phyloP scores from a whole-genome alignment of 108 stramenopile genomes.

The Nannochloropsis oceanica region DNA sequence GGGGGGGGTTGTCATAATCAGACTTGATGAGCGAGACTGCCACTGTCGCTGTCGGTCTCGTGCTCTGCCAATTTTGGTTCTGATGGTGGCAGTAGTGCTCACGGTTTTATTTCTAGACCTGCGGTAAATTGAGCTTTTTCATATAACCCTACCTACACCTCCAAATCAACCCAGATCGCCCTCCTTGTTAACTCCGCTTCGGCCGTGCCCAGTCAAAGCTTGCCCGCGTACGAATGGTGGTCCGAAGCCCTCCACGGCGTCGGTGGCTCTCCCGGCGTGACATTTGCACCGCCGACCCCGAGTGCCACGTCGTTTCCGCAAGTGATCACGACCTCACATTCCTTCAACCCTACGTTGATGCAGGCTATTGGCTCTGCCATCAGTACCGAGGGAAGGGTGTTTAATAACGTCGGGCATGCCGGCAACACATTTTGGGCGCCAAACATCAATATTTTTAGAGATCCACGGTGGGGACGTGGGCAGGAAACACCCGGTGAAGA shows the following conservation, averaged over 20 bases:
- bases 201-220: not conserved
- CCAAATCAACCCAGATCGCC: not conserved
- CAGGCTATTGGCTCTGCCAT: slow-evolving; percentile 37
- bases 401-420: slow-evolving; percentile 29
- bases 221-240: slow-evolving; percentile 18
- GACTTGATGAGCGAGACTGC: too few relatives aligned
- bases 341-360: slow-evolving; percentile 46
- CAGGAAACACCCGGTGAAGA: slow-evolving; percentile 57
- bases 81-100: too few relatives aligned
- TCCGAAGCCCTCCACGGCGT: slow-evolving; percentile 21
- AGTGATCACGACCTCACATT: slow-evolving; percentile 36
- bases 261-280: slow-evolving; percentile 10
- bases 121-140: not conserved
- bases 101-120: too few relatives aligned
- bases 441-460: slow-evolving; percentile 51
- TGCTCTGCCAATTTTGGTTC: too few relatives aligned
- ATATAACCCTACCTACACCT: not conserved
- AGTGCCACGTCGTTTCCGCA: slow-evolving; percentile 38
- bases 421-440: slow-evolving; percentile 51
- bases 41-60: too few relatives aligned
- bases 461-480: slow-evolving; percentile 57
- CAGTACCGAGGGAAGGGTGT: slow-evolving; percentile 37
- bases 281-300: not conserved
- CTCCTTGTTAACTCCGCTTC: slow-evolving; percentile 1
- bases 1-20: too few relatives aligned